Evolutionary conservation across 257 asterid genomes (phyloP).

Genomic region (Ballota nigra): DNA sequence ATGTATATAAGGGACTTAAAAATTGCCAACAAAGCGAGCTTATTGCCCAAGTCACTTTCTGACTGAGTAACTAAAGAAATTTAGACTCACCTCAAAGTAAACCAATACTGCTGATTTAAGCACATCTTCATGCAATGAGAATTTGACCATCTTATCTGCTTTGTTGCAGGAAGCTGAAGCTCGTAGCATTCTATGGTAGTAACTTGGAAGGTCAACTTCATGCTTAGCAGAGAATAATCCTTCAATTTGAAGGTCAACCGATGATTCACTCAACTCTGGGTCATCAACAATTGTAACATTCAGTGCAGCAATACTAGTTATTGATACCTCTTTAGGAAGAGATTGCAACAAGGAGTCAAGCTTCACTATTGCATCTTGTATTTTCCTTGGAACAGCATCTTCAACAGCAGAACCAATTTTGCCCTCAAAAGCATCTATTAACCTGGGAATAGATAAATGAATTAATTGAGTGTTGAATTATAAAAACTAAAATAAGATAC

Average conservation of each 20-base stretch:
- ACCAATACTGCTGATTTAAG: slow-evolving; percentile 69
- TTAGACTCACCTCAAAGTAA: slow-evolving; percentile 65
- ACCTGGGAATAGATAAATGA: slow-evolving; percentile 38
- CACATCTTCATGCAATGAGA: slow-evolving; percentile 74
- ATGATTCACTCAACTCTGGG: slow-evolving; percentile 53
- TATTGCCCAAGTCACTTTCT: not conserved
- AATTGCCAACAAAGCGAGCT: not conserved
- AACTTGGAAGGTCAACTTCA: slow-evolving; percentile 30
- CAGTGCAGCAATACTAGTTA: slow-evolving; percentile 54
- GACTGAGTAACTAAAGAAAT: not conserved
- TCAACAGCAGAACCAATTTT: slow-evolving; percentile 69
- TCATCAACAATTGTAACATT: slow-evolving; percentile 69
- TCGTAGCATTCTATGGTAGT: slow-evolving; percentile 26
- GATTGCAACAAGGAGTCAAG: slow-evolving; percentile 65
- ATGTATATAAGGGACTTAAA: not conserved
- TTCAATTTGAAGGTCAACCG: slow-evolving; percentile 58
- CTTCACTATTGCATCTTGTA: slow-evolving; percentile 47
- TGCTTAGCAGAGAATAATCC: slow-evolving; percentile 61
- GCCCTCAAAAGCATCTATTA: slow-evolving; percentile 71
- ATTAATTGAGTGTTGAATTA: not conserved
- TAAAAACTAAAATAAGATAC: not conserved
- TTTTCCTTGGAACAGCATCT: slow-evolving; percentile 59
- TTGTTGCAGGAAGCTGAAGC: slow-evolving; percentile 37
- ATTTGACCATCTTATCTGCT: slow-evolving; percentile 60
- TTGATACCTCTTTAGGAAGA: slow-evolving; percentile 71